Base-by-base conservation (phyloP, 805 yeast genomes). In the Crinitomyces ghanaensis region DNA sequence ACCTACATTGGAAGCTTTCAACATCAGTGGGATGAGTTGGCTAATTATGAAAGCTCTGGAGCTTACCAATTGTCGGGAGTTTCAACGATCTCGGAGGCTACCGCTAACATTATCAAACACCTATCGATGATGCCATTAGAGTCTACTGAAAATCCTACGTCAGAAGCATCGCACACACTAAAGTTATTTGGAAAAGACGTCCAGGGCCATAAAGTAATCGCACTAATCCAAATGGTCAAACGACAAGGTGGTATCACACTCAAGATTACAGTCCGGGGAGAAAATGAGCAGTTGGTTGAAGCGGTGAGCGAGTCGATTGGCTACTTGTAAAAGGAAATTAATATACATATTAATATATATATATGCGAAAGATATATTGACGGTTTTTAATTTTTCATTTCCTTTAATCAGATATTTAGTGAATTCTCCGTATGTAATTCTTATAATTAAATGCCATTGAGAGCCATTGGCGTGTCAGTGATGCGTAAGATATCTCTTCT, bases 101-200 rank as follows among this genome's bases (percentile, higher is more conserved):
- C 77, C 26, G 59, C 59, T 19, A 70, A 66, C 42, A 59, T 86
- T 34, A 57, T 68, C 34, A 51, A 53, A 24, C 58, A 59, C 19
- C 68, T 84, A 42, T 68, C 75, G 25, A 68, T 81, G 68, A 59
- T 71, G 63, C 75, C 95, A 21, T 62, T 82, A 49, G 93, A 81
- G 42, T 77, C 78, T 26, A 64, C 79, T 3, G 91, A 80, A 42
- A 55, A 58, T 35, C 82, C 81, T 15, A 68, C 72, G 24, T 57
- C 60, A 35, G 56, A 63, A 5, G 49, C 68, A 14, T 66, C 72
- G 29, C 96, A 86, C 54, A 64, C 72, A 8, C 66, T 91, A 60
- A 85, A 84, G 61, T 62, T 85, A 48, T 81, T 68, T 50, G 97
- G 95, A 51, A 80, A 79, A 61, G 74, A 82, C 46, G 56, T 62